Percentiles rank a stretch among this genome's conserved stretches.
Conservation (phyloP, 768 basidiomycete genomes). For the Phaeolepiota aurea region DNA sequence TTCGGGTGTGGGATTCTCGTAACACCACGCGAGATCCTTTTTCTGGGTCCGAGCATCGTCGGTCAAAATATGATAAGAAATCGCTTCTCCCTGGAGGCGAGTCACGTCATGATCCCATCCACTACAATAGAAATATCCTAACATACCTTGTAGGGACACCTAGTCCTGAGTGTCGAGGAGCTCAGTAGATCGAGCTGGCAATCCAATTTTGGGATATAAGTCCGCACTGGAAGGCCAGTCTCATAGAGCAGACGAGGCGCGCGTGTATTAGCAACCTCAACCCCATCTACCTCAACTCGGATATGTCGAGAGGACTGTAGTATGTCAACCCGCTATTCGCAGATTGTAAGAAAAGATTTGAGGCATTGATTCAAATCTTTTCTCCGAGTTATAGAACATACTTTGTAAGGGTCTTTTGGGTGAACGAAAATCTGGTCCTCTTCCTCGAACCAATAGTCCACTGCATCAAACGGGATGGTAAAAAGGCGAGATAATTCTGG, state of each 20-base stretch:
- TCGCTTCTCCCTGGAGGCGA: slow-evolving; percentile 52
- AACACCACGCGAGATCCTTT: slow-evolving; percentile 60
- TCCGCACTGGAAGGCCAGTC: slow-evolving; percentile 46
- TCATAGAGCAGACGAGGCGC: slow-evolving; percentile 50
- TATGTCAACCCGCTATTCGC: slow-evolving; percentile 49
- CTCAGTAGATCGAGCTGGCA: slow-evolving; percentile 40
- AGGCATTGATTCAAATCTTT: not conserved
- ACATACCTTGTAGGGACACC: slow-evolving; percentile 62
- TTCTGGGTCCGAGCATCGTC: slow-evolving; percentile 27
- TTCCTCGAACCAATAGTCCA: slow-evolving; percentile 65
- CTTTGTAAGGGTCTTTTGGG: slow-evolving; percentile 67
- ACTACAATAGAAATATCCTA: not conserved
- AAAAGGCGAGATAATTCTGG: slow-evolving; percentile 35
- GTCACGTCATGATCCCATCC: too few relatives aligned
- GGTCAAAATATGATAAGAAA: slow-evolving; percentile 44
- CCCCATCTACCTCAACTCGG: slow-evolving; percentile 50
- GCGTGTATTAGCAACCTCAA: slow-evolving; percentile 52
- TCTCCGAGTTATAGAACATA: too few relatives aligned
- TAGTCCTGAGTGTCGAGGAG: slow-evolving; percentile 35
- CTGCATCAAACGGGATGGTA: slow-evolving; percentile 37
- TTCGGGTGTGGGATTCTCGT: slow-evolving; percentile 44
- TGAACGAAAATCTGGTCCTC: slow-evolving; percentile 55
- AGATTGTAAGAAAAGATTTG: not conserved
- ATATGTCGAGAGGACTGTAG: slow-evolving; percentile 53
- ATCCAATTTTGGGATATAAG: slow-evolving; percentile 54